A percentile compares a stretch with the other conserved stretches of the same genome.
Conservation (phyloP, 176 grass and related monocot genomes). For the Dendrocalamus sinicus region DNA sequence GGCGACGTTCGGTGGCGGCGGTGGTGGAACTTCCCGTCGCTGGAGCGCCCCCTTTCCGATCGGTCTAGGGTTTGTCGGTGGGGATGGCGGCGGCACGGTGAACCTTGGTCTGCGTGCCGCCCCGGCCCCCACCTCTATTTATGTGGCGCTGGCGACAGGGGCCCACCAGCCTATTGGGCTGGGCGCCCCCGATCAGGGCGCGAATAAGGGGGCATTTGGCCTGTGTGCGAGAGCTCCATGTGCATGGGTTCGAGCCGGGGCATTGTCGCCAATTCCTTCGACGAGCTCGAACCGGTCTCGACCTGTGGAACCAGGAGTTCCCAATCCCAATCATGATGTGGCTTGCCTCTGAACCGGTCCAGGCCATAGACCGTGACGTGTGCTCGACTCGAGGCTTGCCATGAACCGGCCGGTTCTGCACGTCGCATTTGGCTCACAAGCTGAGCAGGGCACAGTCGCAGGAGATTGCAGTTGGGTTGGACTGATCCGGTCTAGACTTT, state of each 20-base stretch:
- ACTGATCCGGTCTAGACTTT: slow-evolving; percentile 52
- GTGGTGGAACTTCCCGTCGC: too few relatives aligned
- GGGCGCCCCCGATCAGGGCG: too few relatives aligned
- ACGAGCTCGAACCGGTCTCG: slow-evolving; percentile 47
- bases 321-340: slow-evolving; percentile 14
- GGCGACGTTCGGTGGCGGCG: too few relatives aligned
- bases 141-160: too few relatives aligned
- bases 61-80: too few relatives aligned
- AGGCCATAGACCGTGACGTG: not conserved
- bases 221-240: accelerated
- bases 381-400: slow-evolving; percentile 51
- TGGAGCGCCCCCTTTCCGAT: too few relatives aligned
- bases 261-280: slow-evolving; percentile 54
- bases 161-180: too few relatives aligned
- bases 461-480: slow-evolving; percentile 50
- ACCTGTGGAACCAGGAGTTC: slow-evolving; percentile 17
- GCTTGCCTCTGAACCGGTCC: slow-evolving; percentile 19
- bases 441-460: slow-evolving; percentile 34
- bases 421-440: slow-evolving; percentile 63
- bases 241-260: slow-evolving; percentile 1
- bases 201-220: too few relatives aligned
- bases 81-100: too few relatives aligned
- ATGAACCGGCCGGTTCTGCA: slow-evolving; percentile 56
- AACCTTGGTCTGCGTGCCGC: too few relatives aligned
- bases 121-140: too few relatives aligned